A percentile compares a stretch with the other conserved stretches of the same genome.
phyloP scores from a whole-genome alignment of 2,329 filamentous ascomycete species.

The Fusarium neocosmosporiellum region DNA sequence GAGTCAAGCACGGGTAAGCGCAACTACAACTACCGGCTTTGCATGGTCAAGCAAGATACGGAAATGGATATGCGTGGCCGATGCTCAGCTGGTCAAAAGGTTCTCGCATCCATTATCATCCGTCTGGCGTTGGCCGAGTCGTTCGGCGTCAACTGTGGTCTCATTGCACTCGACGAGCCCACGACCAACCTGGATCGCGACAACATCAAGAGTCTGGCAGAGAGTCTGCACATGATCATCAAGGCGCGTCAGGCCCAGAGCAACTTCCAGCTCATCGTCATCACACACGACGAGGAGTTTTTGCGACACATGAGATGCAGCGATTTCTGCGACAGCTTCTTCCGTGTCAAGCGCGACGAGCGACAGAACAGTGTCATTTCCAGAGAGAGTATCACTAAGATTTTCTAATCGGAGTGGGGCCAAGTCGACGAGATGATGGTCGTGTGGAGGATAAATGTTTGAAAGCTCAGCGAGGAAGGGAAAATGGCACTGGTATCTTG shows the following conservation, averaged over 20 bases:
- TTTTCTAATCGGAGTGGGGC: slow-evolving; percentile 45
- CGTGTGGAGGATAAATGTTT: not conserved
- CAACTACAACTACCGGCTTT: slow-evolving; percentile 96
- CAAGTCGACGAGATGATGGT: not conserved
- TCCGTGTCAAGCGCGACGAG: slow-evolving; percentile 83
- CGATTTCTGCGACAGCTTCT: slow-evolving; percentile 94
- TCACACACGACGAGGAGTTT: slow-evolving; percentile 99
- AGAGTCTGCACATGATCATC: slow-evolving; percentile 89
- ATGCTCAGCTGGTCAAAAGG: slow-evolving; percentile 96
- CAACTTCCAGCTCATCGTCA: slow-evolving; percentile 98
- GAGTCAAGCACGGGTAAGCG: slow-evolving; percentile 80
- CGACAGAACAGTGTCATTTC: slow-evolving; percentile 90
- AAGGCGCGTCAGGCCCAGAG: slow-evolving; percentile 82
- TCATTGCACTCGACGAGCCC: slow-evolving; percentile 96
- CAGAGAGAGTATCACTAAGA: slow-evolving; percentile 69
- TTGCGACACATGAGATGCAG: slow-evolving; percentile 91
- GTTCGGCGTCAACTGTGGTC: slow-evolving; percentile 93
- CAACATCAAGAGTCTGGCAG: slow-evolving; percentile 91
- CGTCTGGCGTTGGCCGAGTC: slow-evolving; percentile 95
- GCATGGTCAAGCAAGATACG: slow-evolving; percentile 96
- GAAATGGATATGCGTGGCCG: slow-evolving; percentile 99
- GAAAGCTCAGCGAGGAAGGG: slow-evolving; percentile 12
- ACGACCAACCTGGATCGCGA: slow-evolving; percentile 96
- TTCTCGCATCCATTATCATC: slow-evolving; percentile 97
- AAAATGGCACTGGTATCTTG: not conserved